Evolutionary conservation across 164 flowering plant genomes (phyloP), one percentile per base, ranked within the genome.

Genomic region (Pachysandra terminalis): DNA sequence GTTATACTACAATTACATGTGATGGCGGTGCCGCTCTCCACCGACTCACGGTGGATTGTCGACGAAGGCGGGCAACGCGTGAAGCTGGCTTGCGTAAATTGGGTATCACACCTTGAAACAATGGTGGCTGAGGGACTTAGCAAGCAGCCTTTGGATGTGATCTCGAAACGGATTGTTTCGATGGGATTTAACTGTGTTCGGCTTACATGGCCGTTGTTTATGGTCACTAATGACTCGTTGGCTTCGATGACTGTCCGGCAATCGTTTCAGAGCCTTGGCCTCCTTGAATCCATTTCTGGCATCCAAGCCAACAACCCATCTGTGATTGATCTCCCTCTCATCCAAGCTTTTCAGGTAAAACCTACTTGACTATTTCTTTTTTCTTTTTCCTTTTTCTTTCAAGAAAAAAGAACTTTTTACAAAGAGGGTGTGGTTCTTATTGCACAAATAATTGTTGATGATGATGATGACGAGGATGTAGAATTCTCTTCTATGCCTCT

Each of bases 141-240:
- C 86, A 88, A 89, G 78, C 90, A 84, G 75, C 89, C 98, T 12
- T 48, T 89, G 51, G 92, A 85, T 51, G 72, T 10, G 0, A 84
- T 94, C 32, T 81, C 96, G 5, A 71, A 81, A 67, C 55, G 48
- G 54, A 88, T 94, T 5, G 48, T 22, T 12, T 32, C 75, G 12
- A 75, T 83, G 90, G 96, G 96, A 4, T 94, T 88, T 75, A 91
- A 94, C 56, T 94, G 98, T 69, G 96, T 90, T 26, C 73, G 97
- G 68, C 79, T 94, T 53, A 94, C 98, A 40, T 94, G 96, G 96
- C 88, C 97, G 0, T 74, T 85, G 21, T 87, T 70, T 53, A 70
- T 94, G 74, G 83, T 71, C 68, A 88, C 96, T 24, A 82, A 90
- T 61, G 80, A 79, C 23, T 62, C 96, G 0, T 73, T 89, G 63